Conservation (phyloP, 106 monocot species). For the Triglochin maritima region DNA sequence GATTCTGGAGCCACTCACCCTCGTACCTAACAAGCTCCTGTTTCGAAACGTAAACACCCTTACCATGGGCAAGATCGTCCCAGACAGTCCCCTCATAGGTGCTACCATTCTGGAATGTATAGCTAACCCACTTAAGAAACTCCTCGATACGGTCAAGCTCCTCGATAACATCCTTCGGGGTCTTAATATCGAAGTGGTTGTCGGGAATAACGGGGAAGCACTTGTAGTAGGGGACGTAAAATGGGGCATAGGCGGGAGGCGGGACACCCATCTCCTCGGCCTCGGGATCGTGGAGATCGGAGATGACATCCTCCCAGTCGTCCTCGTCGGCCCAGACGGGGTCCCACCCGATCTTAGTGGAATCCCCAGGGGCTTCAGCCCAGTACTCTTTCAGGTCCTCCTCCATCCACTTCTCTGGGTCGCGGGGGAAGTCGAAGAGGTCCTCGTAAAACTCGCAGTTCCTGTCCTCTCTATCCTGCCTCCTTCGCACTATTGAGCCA, state of each 20-base stretch:
- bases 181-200: slow-evolving; percentile 61
- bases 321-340: slow-evolving; percentile 54
- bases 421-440: slow-evolving; percentile 61
- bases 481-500: slow-evolving; percentile 18
- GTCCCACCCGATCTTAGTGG: slow-evolving; percentile 62
- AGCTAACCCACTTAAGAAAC: slow-evolving; percentile 78
- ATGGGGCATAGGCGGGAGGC: slow-evolving; percentile 32
- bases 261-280: slow-evolving; percentile 32
- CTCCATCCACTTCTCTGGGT: slow-evolving; percentile 69
- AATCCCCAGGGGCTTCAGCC: slow-evolving; percentile 51
- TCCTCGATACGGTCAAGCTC: slow-evolving; percentile 85
- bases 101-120: slow-evolving; percentile 56
- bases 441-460: slow-evolving; percentile 40
- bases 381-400: slow-evolving; percentile 66
- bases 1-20: slow-evolving; percentile 80
- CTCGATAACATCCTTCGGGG: slow-evolving; percentile 63
- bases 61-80: slow-evolving; percentile 85
- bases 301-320: slow-evolving; percentile 45
- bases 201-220: slow-evolving; percentile 57
- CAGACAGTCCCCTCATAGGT: slow-evolving; percentile 85
- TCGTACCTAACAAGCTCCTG: slow-evolving; percentile 75
- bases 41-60: slow-evolving; percentile 74
- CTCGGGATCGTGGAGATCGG: slow-evolving; percentile 8
- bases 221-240: slow-evolving; percentile 61
- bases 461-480: slow-evolving; percentile 30